phyloP scores from a whole-genome alignment of 352 stramenopile genomes.

The Pythium sp. region DNA sequence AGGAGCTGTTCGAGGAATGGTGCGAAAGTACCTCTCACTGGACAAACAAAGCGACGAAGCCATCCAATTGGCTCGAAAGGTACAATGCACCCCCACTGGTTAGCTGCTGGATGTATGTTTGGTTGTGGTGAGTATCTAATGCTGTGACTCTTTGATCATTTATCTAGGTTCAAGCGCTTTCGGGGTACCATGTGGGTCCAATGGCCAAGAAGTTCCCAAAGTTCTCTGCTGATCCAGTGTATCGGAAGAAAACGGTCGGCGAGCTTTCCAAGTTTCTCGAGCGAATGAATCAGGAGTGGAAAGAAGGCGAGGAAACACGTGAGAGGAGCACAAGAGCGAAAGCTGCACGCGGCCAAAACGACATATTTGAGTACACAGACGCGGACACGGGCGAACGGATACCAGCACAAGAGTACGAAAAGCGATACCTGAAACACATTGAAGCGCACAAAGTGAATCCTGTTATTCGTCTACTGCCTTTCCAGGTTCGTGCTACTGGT shows the following conservation, averaged over 20 bases:
- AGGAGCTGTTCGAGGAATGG: constrained; percentile 27
- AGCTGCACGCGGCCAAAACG: constrained; percentile 28
- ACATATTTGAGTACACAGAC: constrained; percentile 57
- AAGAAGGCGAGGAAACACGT: constrained; percentile 36
- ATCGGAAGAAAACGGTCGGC: constrained; percentile 42
- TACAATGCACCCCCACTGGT: not conserved
- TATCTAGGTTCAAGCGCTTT: constrained; percentile 34
- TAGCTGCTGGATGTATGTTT: not conserved
- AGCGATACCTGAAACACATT: constrained; percentile 47
- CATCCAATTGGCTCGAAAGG: constrained; percentile 33
- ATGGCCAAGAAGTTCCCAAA: constrained; percentile 26
- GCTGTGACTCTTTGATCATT: not conserved
- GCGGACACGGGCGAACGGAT: constrained; percentile 35
- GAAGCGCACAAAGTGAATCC: constrained; percentile 29
- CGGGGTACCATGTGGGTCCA: constrained; percentile 47
- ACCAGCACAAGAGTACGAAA: constrained; percentile 32
- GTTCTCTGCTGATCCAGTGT: constrained; percentile 36
- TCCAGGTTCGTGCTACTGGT: not conserved
- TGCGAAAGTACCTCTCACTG: constrained; percentile 44
- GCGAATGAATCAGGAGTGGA: constrained; percentile 54
- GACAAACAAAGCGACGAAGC: constrained; percentile 39
- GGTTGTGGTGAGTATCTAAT: not conserved
- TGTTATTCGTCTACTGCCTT: constrained; percentile 26
- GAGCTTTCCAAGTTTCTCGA: constrained; percentile 38
- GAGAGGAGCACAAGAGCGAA: constrained; percentile 33